Base-by-base conservation (phyloP, 768 basidiomycete species). In the Mycena rebaudengoi region DNA sequence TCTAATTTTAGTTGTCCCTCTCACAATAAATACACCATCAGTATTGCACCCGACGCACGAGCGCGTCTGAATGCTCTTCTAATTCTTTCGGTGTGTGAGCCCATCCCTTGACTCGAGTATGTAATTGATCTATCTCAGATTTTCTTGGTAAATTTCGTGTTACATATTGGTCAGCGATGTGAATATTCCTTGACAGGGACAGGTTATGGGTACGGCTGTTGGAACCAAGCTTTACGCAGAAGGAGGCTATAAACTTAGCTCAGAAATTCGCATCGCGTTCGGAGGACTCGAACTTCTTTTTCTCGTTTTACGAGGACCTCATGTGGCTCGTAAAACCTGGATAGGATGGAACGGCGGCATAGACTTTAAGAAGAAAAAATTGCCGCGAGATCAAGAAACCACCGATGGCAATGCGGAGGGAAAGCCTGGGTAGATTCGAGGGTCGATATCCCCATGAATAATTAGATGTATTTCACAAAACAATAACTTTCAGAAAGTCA, bases 41-140 rank as follows among this genome's bases (percentile, higher is more conserved):
- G 76, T 23, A 78, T 81, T 35, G 75, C 75, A 37, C 57, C 79
- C 62, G 70, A 78, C 40, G 85, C 85, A 1, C 84, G 7, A 67
- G 84, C 54, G 77, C 87, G 88, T 45, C 63, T 90, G 26, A 89
- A 89, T 58, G 88, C 88, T 4, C 80, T 87, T 46, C 76, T 84
- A 45, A 77, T 90, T 43, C 56, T 71, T 18, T 64, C 68, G 3
- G 68, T 71, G 52, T 2, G 70, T 61, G 11, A 11, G 16, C 35
- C 23, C 32, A 1, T 21, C 18, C 11, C 3, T 16, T 1, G 4
- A 2, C 1, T 13, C 12, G 18, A 25, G 18, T n/a, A 12, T n/a
- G 5, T 51, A 16, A 30, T 23, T 20, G 29, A 41, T 28, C 41
- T 21, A 10, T 29, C 30, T 12, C 59, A 65, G 64, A 65, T 65